Percentiles rank a stretch among this genome's conserved stretches.
Conservation (phyloP, 768 basidiomycete genomes). For the Suillus placidus region DNA sequence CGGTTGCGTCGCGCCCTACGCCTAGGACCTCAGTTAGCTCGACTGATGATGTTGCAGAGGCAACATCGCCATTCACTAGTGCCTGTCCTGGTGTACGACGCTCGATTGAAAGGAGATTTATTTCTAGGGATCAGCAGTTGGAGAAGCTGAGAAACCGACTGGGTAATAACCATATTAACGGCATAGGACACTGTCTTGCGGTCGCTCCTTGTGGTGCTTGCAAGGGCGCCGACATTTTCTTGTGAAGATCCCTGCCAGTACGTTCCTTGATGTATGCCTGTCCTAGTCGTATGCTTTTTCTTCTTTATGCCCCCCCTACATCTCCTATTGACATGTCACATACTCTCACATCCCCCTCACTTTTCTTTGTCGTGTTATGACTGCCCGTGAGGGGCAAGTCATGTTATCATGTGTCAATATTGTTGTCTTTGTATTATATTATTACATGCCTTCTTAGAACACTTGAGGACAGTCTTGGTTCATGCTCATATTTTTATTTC, state of each 20-base stretch:
- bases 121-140: slow-evolving; percentile 68
- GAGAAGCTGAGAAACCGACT: slow-evolving; percentile 62
- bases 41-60: slow-evolving; percentile 15
- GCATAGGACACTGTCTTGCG: slow-evolving; percentile 22
- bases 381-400: slow-evolving; percentile 18
- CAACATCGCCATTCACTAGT: slow-evolving; percentile 15
- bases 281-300: slow-evolving; percentile 24
- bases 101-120: slow-evolving; percentile 42
- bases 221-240: slow-evolving; percentile 23
- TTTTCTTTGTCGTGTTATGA: slow-evolving; percentile 9
- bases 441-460: slow-evolving; percentile 18
- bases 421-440: slow-evolving; percentile 36
- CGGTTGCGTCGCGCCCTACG: slow-evolving; percentile 28
- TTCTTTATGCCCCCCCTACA: slow-evolving; percentile 10
- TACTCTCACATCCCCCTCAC: slow-evolving; percentile 21
- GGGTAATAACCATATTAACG: slow-evolving; percentile 37
- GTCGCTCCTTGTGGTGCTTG: slow-evolving; percentile 35
- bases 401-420: slow-evolving; percentile 27
- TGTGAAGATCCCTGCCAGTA: slow-evolving; percentile 26
- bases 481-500: slow-evolving; percentile 26
- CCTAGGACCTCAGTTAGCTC: slow-evolving; percentile 19
- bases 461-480: slow-evolving; percentile 29
- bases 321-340: slow-evolving; percentile 19
- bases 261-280: slow-evolving; percentile 13
- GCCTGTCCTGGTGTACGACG: slow-evolving; percentile 14